These are phyloP conservation scores for Laburnicola sp. DNA, from an alignment of 2,329 filamentous ascomycete genomes.

Conservation along the genomic window DNA sequence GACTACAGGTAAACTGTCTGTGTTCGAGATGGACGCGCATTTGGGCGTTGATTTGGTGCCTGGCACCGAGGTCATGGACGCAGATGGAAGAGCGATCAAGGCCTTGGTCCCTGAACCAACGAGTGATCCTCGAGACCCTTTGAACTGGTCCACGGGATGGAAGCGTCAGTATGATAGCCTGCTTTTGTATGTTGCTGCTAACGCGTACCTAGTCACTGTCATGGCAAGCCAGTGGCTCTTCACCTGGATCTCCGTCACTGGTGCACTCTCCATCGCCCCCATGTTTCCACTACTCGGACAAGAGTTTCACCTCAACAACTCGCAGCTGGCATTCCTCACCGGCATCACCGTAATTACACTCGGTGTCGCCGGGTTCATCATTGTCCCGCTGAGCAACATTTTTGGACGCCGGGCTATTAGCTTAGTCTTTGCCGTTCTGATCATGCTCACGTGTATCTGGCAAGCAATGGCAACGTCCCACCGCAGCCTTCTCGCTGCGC, in stretches of 20 bases:
- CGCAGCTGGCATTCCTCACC: slow-evolving; percentile 47
- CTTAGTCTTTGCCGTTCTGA: slow-evolving; percentile 46
- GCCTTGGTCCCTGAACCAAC: slow-evolving; percentile 37
- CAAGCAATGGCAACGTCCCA: slow-evolving; percentile 50
- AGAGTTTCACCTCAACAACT: slow-evolving; percentile 48
- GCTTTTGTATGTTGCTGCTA: background rate
- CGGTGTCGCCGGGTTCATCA: slow-evolving; percentile 51
- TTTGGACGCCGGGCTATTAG: slow-evolving; percentile 48
- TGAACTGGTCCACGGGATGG: slow-evolving; percentile 40
- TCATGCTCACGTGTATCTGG: slow-evolving; percentile 50
- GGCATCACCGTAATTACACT: slow-evolving; percentile 51
- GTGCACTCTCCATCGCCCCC: slow-evolving; percentile 49
- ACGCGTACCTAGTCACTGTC: slow-evolving; percentile 31
- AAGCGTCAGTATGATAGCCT: slow-evolving; percentile 26
- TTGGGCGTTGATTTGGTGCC: slow-evolving; percentile 27
- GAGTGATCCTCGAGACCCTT: slow-evolving; percentile 39
- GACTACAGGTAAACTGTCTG: background rate
- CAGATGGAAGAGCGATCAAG: slow-evolving; percentile 27
- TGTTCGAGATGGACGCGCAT: slow-evolving; percentile 18
- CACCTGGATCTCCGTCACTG: slow-evolving; percentile 49
- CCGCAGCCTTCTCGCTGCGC: slow-evolving; percentile 47
- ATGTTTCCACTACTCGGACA: slow-evolving; percentile 49
- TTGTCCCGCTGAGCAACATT: slow-evolving; percentile 50
- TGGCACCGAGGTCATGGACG: slow-evolving; percentile 32
- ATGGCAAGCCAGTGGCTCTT: slow-evolving; percentile 47